Evolutionary conservation across 345 rosid genomes (phyloP).

Genomic region (Camelina neglecta): DNA sequence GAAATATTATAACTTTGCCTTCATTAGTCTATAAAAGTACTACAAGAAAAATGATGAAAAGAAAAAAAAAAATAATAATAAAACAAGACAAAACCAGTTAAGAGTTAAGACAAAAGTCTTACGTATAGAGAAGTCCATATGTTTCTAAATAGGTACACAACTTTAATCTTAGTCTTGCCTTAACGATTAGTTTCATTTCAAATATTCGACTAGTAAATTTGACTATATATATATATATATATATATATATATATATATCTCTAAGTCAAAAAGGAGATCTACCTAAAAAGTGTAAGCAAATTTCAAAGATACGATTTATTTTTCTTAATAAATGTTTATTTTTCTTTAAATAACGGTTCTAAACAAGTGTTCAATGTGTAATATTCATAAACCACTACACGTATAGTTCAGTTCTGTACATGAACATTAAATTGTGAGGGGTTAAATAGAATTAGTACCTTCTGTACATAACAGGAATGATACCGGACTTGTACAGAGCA

Average conservation of each 20-base stretch:
- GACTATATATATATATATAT: background rate
- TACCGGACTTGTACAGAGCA: conserved; percentile 69
- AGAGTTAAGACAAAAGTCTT: conserved; percentile 11
- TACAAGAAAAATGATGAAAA: background rate
- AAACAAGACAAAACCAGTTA: background rate
- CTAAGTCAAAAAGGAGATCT: background rate
- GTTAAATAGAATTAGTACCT: conserved; percentile 46
- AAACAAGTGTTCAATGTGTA: background rate
- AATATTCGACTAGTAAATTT: background rate
- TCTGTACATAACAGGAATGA: conserved; percentile 77
- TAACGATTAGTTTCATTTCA: background rate
- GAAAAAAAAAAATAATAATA: background rate
- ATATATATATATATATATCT: background rate
- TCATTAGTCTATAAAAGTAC: background rate
- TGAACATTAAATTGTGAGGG: background rate
- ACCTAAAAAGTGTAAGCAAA: background rate
- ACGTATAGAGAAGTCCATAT: background rate
- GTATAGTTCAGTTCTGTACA: background rate
- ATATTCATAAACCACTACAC: conserved; percentile 2
- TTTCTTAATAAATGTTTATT: background rate
- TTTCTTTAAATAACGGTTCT: too few species aligned
- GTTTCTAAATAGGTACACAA: background rate
- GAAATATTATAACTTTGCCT: background rate
- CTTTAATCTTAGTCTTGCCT: background rate
- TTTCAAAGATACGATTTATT: background rate